These are phyloP conservation scores for Leptographium lundbergii DNA, from an alignment of 2,329 filamentous ascomycete genomes.

Conservation along the genomic window DNA sequence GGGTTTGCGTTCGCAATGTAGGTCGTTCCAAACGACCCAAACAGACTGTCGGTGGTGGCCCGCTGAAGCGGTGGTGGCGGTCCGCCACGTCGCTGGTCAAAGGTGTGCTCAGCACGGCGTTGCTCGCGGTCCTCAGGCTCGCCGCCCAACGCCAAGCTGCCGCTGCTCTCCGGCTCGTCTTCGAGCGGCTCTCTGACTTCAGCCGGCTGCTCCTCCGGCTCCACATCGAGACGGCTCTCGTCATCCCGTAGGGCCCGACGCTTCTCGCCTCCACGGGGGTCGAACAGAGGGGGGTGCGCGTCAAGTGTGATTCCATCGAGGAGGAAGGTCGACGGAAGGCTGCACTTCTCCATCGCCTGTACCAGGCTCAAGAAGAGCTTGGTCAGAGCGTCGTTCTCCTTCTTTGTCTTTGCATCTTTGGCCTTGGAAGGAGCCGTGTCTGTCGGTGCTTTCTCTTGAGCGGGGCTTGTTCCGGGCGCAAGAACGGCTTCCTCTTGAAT, in stretches of 20 bases:
- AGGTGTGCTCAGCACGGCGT: constrained; percentile 34
- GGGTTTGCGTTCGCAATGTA: constrained; percentile 31
- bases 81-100: constrained; percentile 48
- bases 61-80: constrained; percentile 71
- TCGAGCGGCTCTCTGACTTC: constrained; percentile 43
- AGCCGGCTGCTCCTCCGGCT: constrained; percentile 31
- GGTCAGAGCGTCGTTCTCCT: constrained; percentile 9
- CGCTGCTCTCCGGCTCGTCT: constrained; percentile 66
- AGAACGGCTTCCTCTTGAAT: constrained; percentile 20
- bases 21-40: constrained; percentile 36
- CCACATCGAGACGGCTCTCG: constrained; percentile 36
- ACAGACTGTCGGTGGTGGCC: constrained; percentile 37
- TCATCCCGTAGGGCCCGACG: constrained; percentile 66
- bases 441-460: constrained; percentile 5
- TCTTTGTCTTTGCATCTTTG: background rate
- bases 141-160: constrained; percentile 78
- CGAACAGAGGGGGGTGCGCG: constrained; percentile 64
- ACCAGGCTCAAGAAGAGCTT: constrained; percentile 23
- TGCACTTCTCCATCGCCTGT: constrained; percentile 24
- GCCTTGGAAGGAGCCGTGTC: background rate
- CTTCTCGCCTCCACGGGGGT: constrained; percentile 69
- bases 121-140: constrained; percentile 75
- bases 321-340: constrained; percentile 18
- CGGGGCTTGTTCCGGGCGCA: background rate
- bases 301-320: constrained; percentile 14